These are phyloP conservation scores for Margaritispora aquatica DNA, from an alignment of 495 filamentous ascomycete genomes.

Conservation along the genomic window DNA sequence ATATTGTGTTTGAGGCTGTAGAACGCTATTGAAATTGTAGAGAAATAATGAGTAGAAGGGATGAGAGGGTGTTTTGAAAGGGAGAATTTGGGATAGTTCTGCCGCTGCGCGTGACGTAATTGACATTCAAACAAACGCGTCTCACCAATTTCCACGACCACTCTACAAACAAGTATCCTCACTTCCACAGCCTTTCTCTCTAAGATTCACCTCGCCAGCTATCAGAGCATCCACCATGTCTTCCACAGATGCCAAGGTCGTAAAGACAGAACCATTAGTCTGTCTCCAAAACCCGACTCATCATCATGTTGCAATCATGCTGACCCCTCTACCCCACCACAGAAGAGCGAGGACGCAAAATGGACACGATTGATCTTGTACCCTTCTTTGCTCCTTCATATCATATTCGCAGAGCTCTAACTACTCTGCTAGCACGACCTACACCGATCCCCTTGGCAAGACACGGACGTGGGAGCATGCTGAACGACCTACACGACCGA, in stretches of 20 bases:
- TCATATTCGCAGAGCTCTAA: background rate
- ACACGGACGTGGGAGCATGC: slow-evolving; percentile 76
- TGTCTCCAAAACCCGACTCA: background rate
- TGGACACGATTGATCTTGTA: slow-evolving; percentile 61
- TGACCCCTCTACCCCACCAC: background rate
- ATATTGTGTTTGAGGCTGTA: too few species aligned
- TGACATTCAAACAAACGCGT: background rate
- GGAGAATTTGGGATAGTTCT: background rate
- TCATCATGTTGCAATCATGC: slow-evolving; percentile 27
- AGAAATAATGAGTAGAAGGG: too few species aligned
- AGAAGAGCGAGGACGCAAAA: slow-evolving; percentile 49
- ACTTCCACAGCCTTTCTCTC: background rate
- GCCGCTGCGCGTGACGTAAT: background rate
- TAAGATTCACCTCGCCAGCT: background rate
- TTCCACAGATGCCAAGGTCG: slow-evolving; percentile 35
- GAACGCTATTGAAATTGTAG: too few species aligned
- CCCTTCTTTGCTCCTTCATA: slow-evolving; percentile 27
- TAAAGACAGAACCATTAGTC: slow-evolving; percentile 46
- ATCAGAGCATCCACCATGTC: slow-evolving; percentile 25
- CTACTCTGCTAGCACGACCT: slow-evolving; percentile 44
- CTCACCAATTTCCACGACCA: background rate
- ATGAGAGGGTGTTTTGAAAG: too few species aligned
- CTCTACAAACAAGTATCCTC: background rate
- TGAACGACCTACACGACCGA: slow-evolving; percentile 67
- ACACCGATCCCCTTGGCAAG: slow-evolving; percentile 62